Percentiles rank a stretch among this genome's conserved stretches.
Conservation (phyloP, 768 basidiomycete genomes). For the Cytidiella melzeri region DNA sequence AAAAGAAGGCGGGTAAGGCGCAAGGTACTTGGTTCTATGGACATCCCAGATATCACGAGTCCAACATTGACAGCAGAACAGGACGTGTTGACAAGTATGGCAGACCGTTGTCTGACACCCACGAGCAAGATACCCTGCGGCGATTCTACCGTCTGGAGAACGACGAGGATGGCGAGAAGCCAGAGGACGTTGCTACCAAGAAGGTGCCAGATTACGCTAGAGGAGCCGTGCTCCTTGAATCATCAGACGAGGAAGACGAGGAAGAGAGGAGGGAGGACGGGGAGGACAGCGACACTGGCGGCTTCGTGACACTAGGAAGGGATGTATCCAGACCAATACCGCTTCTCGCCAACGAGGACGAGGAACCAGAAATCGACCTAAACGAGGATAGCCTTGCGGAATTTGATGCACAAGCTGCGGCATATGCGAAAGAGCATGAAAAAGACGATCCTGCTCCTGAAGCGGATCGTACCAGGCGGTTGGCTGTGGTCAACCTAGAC, state of each 20-base stretch:
- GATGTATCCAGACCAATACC: conserved; percentile 38
- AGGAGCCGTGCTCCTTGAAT: conserved; percentile 81
- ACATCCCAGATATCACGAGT: neutral
- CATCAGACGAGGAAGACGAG: conserved; percentile 71
- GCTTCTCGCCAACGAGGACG: conserved; percentile 29
- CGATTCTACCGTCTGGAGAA: conserved; percentile 74
- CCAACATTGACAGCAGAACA: conserved; percentile 21
- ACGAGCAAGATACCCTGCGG: conserved; percentile 70
- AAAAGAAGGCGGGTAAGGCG: conserved; percentile 20
- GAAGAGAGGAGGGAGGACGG: conserved; percentile 22
- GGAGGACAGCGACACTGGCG: conserved; percentile 41
- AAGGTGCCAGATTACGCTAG: conserved; percentile 76
- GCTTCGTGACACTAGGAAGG: conserved; percentile 45
- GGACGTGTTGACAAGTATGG: conserved; percentile 88
- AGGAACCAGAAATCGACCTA: conserved; percentile 62
- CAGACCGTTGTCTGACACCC: conserved; percentile 56
- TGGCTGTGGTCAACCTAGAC: conserved; percentile 94
- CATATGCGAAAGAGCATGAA: conserved; percentile 39
- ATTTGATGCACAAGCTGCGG: conserved; percentile 69
- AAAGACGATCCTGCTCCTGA: conserved; percentile 33
- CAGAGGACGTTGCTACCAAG: conserved; percentile 19
- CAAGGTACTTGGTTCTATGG: conserved; percentile 7
- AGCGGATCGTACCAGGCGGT: conserved; percentile 51
- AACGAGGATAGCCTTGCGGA: conserved; percentile 70
- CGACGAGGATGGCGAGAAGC: conserved; percentile 33